These are phyloP conservation scores for Leccinum colubrinum DNA, from an alignment of 1,284 basidiomycete genomes.

Conservation along the genomic window DNA sequence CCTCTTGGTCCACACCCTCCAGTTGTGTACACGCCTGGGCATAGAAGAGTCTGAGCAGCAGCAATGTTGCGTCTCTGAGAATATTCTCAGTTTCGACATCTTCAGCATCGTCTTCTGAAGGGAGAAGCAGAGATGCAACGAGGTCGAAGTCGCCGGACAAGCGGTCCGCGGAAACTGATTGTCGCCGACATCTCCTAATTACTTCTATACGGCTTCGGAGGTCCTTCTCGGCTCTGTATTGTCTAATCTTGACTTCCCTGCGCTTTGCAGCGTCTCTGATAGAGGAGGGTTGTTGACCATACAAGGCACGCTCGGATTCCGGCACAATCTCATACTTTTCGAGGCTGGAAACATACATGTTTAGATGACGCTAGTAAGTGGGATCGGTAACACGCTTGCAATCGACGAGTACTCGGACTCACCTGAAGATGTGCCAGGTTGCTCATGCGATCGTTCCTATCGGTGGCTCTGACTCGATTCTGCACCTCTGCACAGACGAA, in stretches of 20 bases:
- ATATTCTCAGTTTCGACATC: slow-evolving; percentile 63
- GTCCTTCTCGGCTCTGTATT: slow-evolving; percentile 84
- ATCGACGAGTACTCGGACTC: slow-evolving; percentile 26
- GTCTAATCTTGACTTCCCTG: slow-evolving; percentile 85
- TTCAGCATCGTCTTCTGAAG: slow-evolving; percentile 47
- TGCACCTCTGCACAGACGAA: slow-evolving; percentile 76
- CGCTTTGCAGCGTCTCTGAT: slow-evolving; percentile 65
- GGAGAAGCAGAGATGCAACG: slow-evolving; percentile 59
- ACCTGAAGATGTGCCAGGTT: slow-evolving; percentile 64
- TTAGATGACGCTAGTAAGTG: slow-evolving; percentile 51
- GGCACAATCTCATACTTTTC: slow-evolving; percentile 72
- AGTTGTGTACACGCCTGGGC: slow-evolving; percentile 70
- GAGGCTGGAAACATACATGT: slow-evolving; percentile 55
- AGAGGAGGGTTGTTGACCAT: slow-evolving; percentile 44
- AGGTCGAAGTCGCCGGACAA: slow-evolving; percentile 54
- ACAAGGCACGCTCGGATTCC: slow-evolving; percentile 56
- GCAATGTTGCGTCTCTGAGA: slow-evolving; percentile 63
- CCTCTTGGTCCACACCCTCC: slow-evolving; percentile 70
- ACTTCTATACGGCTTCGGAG: slow-evolving; percentile 64
- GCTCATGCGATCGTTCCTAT: slow-evolving; percentile 56
- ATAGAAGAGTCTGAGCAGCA: slow-evolving; percentile 74
- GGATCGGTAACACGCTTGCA: slow-evolving; percentile 22
- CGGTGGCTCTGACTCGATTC: slow-evolving; percentile 58
- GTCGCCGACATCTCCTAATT: slow-evolving; percentile 51
- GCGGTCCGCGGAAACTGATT: slow-evolving; percentile 34